Base-by-base conservation (phyloP, 352 stramenopile genomes). In the Pythium vanterpoolii region DNA sequence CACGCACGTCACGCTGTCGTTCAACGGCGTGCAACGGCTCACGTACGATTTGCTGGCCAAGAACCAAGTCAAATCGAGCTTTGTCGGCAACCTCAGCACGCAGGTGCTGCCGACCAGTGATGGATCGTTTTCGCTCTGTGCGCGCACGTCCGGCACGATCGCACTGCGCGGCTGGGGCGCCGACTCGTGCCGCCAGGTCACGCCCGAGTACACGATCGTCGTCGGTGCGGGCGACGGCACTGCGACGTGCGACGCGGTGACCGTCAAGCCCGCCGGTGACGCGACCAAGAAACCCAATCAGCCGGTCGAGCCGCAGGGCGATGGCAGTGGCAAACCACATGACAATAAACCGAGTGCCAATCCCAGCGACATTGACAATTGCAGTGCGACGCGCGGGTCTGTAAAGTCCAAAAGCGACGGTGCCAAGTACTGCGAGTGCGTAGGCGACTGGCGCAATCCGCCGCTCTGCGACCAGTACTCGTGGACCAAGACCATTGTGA, bases 401-500 rank as follows among this genome's bases (percentile, higher is more conserved):
- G 45, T 65, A 13, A 33, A 33, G 3, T 31, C 19, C 26, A 40
- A 46, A 5, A n/a, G 39, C 6, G 54, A 72, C 42, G 65, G 65
- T 44, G 24, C 46, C n/a, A 40, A 72, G 46, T 68, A 58, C 28
- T 77, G 69, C 39, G 64, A 63, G 49, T 77, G 69, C 42, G 28
- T 68, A 23, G 64, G 65, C 31, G 69, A 77, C 55, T 77, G 69
- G 69, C 50, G 55, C 28, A 68, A 71, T 23, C 62, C 69, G 24
- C 69, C 69, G 5, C 40, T 59, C 19, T 77, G 69, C 44, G 59
- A 64, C 31, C 19, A 52, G 42, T 72, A 66, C 44, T 65, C 65
- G 36, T 64, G 68, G 53, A 71, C 60, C 56, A 71, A 72, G 56
- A 74, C 66, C 34, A 60, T 72, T 57, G 18, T 74, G 5, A 77